phyloP scores from a whole-genome alignment of 78 protist genomes.

The Planoprotostelium fungivorum region DNA sequence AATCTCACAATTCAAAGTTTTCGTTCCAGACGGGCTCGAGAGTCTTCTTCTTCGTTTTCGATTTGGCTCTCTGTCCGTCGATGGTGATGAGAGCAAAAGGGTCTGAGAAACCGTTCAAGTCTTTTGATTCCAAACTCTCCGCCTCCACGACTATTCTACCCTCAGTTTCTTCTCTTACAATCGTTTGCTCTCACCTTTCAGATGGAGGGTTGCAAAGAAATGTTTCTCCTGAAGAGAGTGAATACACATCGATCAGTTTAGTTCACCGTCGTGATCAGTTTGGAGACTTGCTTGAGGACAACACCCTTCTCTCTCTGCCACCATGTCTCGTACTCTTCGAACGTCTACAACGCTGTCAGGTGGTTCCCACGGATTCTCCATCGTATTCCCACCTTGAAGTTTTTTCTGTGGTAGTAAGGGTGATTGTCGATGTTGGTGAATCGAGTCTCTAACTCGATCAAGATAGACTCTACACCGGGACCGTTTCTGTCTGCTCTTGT shows the following conservation, averaged over 20 bases:
- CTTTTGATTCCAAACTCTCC: neutral
- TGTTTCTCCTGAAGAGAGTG: neutral
- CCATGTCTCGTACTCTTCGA: neutral
- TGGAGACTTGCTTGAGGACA: neutral
- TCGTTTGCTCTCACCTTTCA: conserved; percentile 1
- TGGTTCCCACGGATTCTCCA: neutral
- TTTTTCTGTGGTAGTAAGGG: neutral
- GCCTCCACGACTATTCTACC: no score
- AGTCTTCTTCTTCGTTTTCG: neutral
- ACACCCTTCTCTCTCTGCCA: neutral
- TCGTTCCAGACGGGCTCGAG: neutral
- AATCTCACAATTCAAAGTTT: neutral
- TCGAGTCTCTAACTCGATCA: neutral
- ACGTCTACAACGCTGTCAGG: neutral
- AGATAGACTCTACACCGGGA: neutral
- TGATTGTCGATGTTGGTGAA: neutral
- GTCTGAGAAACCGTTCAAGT: neutral
- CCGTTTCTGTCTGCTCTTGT: neutral
- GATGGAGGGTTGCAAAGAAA: neutral
- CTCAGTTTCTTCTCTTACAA: no score
- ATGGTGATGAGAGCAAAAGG: neutral
- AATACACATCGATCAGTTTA: neutral
- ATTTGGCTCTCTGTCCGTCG: neutral
- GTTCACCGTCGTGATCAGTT: neutral
- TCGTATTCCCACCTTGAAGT: neutral